These are phyloP conservation scores for Secale cereale DNA, from an alignment of 176 grass and related monocot genomes.

Conservation along the genomic window DNA sequence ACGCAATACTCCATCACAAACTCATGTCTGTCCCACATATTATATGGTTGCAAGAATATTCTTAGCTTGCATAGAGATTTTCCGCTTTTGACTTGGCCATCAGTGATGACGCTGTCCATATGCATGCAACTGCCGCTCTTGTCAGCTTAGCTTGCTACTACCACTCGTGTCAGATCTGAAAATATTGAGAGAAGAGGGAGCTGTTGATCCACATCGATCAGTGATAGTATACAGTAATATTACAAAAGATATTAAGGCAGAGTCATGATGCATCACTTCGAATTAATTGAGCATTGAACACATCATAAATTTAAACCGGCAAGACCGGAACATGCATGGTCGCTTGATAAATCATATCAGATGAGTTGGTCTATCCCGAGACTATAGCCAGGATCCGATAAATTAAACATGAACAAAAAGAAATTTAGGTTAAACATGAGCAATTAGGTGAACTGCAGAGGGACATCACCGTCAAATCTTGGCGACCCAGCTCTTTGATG, in stretches of 20 bases:
- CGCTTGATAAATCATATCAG: conserved; percentile 5
- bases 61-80: conserved; percentile 22
- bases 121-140: neutral
- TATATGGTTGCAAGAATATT: conserved; percentile 26
- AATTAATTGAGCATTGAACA: neutral
- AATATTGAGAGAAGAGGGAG: neutral
- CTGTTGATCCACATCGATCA: neutral
- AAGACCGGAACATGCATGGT: conserved; percentile 12
- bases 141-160: neutral
- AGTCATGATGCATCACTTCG: neutral
- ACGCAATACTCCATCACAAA: neutral
- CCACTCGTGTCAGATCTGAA: conserved; percentile 12
- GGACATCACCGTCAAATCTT: too few relatives aligned
- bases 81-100: conserved; percentile 17
- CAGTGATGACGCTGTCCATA: neutral
- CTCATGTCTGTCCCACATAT: neutral
- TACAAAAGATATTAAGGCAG: neutral
- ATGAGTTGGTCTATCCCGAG: neutral
- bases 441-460: neutral
- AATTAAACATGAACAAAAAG: neutral
- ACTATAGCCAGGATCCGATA: neutral
- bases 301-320: neutral
- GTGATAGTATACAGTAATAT: neutral
- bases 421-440: neutral
- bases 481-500: too few relatives aligned